A percentile compares a stretch with the other conserved stretches of the same genome.
phyloP scores from a whole-genome alignment of 1,284 basidiomycete genomes.

The Ceraceosorus guamensis region DNA sequence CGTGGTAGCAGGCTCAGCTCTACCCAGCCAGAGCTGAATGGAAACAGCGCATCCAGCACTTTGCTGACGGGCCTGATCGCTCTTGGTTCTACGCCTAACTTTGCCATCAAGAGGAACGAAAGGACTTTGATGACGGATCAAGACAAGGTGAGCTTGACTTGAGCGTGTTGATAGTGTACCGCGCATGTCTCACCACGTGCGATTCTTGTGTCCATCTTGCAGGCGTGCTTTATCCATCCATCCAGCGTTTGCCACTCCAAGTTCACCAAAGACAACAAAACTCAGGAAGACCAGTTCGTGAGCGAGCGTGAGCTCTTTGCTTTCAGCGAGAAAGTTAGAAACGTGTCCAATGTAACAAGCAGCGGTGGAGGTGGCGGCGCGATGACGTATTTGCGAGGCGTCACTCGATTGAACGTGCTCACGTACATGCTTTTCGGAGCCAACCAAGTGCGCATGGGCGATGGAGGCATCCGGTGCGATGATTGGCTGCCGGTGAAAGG shows the following conservation, averaged over 20 bases:
- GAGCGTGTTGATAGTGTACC: not conserved
- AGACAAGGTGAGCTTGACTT: constrained; percentile 64
- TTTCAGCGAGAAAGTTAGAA: constrained; percentile 76
- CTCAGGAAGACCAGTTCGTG: constrained; percentile 50
- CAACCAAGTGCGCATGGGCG: constrained; percentile 58
- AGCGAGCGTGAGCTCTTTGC: constrained; percentile 69
- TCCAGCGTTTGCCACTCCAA: constrained; percentile 78
- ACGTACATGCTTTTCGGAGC: constrained; percentile 90
- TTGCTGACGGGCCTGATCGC: constrained; percentile 80
- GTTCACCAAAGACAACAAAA: constrained; percentile 53
- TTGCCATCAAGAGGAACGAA: constrained; percentile 72
- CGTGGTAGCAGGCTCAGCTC: constrained; percentile 22
- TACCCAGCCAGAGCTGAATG: constrained; percentile 53
- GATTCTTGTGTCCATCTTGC: not conserved
- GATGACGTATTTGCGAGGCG: constrained; percentile 62
- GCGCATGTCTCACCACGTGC: not conserved
- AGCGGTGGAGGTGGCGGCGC: constrained; percentile 32
- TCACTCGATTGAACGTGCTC: constrained; percentile 69
- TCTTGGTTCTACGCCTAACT: constrained; percentile 84
- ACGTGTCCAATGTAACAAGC: constrained; percentile 55
- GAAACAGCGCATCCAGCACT: constrained; percentile 67
- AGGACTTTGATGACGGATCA: constrained; percentile 68
- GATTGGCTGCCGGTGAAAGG: constrained; percentile 83
- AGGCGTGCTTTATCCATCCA: constrained; percentile 62
- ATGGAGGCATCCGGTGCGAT: constrained; percentile 62